Conservation (phyloP, 2,329 filamentous ascomycete species). For the Aspergillus sojae region DNA sequence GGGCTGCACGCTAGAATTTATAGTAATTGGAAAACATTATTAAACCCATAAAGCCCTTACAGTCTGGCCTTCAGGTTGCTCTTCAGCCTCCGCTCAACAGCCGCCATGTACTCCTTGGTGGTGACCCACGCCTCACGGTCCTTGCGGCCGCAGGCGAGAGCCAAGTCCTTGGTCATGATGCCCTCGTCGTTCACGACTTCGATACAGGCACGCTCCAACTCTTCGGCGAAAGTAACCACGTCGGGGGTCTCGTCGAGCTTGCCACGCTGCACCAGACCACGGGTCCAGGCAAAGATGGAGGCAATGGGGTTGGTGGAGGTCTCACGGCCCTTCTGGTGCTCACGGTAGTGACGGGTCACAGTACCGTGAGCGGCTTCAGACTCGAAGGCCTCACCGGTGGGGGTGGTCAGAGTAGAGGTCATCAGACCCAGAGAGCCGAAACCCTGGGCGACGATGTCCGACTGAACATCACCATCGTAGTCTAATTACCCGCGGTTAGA, state of each 20-base stretch:
- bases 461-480: conserved; percentile 99
- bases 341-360: conserved; percentile 96
- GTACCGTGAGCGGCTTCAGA: conserved; percentile 97
- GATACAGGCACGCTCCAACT: conserved; percentile 87
- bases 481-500: conserved; percentile 56
- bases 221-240: conserved; percentile 86
- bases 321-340: conserved; percentile 96
- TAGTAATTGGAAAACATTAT: conserved; percentile 15
- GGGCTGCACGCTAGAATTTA: conserved; percentile 18
- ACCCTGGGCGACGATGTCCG: conserved; percentile 95
- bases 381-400: conserved; percentile 95
- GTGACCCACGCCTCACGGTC: conserved; percentile 84
- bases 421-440: conserved; percentile 98
- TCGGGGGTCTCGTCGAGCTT: conserved; percentile 92
- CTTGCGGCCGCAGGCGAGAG: conserved; percentile 89
- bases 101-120: conserved; percentile 86
- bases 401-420: conserved; percentile 96
- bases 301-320: conserved; percentile 99
- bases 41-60: conserved; percentile 27
- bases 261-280: conserved; percentile 89
- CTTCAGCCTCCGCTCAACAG: conserved; percentile 90
- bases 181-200: conserved; percentile 92
- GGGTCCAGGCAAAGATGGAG: conserved; percentile 98
- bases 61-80: conserved; percentile 57
- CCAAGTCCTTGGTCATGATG: conserved; percentile 99